Base-by-base conservation (phyloP, 2,329 filamentous ascomycete genomes). In the Penicillium sp. region DNA sequence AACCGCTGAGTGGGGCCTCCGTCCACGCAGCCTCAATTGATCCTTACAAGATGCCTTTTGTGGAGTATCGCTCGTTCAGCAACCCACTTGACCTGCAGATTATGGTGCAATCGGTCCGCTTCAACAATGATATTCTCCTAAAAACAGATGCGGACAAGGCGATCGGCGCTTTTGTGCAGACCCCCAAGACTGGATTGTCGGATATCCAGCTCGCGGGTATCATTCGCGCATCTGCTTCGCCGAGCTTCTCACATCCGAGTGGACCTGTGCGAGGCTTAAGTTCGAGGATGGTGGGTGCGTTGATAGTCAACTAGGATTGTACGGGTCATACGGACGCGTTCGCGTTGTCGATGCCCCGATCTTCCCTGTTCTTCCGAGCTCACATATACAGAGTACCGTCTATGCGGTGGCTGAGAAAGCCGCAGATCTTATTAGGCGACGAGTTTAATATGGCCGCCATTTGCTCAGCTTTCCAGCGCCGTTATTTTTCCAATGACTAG, bases 401-500 rank as follows among this genome's bases (percentile, higher is more conserved):
- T 59, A 59, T 38, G 56, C 56, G 3, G 56, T 59, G n/a, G 56
- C 56, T 15, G 56, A 59, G 49, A 59, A 53, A 38, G 56, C 56
- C 7, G 56, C 56, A 2, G 41, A 47, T 48, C 8, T 56, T 7
- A 49, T 56, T 30, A 48, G 30, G 23, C 5, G 48, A n/a, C 48
- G 29, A 3, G 0, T 30, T 13, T 50, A 48, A 13, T 4, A 3
- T 48, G 11, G 35, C 9, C 2, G 15, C 3, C 26, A 26, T 3
- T 26, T 26, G 26, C 2, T 26, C 26, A 4, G 26, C 26, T 4
- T 21, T 21, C 2, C 21, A 2, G 21, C 21, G 21, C 3, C 26
- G 26, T 4, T 6, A 26, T 1, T 26, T 26, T 26, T 26, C 1
- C 26, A 26, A 26, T 3, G 3, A 26, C 3, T 26, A 26, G 3